Evolutionary conservation across 768 basidiomycete genomes (phyloP).

Genomic region (Lentinula boryana): DNA sequence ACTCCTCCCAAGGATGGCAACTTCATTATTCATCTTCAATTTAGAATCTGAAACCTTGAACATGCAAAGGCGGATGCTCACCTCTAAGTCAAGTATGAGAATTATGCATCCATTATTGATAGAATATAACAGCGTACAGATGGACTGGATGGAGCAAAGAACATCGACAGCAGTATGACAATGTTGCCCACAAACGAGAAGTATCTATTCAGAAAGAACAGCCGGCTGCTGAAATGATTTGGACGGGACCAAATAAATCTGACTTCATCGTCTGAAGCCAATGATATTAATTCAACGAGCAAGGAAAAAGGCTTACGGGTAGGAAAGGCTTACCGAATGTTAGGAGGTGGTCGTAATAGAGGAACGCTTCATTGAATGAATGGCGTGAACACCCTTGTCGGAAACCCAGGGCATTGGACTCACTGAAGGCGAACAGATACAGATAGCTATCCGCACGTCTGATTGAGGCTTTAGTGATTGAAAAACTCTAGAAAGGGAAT

Average conservation of each 20-base stretch:
- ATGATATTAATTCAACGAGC: background rate
- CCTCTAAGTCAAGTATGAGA: background rate
- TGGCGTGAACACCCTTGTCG: background rate
- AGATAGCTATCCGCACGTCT: background rate
- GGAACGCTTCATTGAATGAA: background rate
- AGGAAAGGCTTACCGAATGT: background rate
- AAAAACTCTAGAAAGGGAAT: background rate
- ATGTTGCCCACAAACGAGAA: background rate
- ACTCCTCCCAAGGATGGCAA: background rate
- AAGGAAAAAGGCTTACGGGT: no score
- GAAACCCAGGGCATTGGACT: background rate
- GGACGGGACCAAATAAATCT: background rate
- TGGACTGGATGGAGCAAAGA: background rate
- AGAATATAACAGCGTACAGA: background rate
- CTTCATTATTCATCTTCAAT: background rate
- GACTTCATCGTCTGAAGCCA: background rate
- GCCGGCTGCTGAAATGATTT: background rate
- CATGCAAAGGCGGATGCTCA: background rate
- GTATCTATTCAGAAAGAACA: background rate
- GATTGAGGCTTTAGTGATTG: background rate
- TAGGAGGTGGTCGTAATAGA: background rate
- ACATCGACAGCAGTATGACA: conserved; percentile 1
- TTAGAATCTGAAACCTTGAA: background rate
- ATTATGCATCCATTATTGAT: background rate
- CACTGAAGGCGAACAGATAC: background rate